phyloP scores from a whole-genome alignment of 1,284 basidiomycete species.

The Sanguinoderma infundibulare region DNA sequence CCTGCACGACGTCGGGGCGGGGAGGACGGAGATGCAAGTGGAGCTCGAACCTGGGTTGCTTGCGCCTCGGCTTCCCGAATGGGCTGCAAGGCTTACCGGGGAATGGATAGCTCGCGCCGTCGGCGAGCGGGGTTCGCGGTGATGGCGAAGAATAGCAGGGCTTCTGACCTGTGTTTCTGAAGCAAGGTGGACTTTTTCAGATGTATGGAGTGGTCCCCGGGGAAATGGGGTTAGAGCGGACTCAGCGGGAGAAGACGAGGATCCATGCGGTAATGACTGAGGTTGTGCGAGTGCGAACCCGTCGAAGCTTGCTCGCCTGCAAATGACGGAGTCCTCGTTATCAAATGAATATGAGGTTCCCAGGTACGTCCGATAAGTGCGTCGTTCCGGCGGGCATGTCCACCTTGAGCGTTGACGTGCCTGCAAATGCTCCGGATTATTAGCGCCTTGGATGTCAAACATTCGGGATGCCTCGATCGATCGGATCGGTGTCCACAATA shows the following conservation, averaged over 20 bases:
- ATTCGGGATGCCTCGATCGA: background rate
- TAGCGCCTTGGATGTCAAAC: too few relatives aligned
- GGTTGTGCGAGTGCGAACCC: background rate
- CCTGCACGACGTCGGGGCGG: background rate
- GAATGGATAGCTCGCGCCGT: background rate
- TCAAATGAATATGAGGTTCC: too few relatives aligned
- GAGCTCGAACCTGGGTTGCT: background rate
- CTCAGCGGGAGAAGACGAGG: background rate
- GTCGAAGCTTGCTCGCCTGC: background rate
- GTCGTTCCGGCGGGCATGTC: too few relatives aligned
- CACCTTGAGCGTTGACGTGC: too few relatives aligned
- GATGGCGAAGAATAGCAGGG: background rate
- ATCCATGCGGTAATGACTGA: background rate
- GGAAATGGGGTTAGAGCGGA: background rate
- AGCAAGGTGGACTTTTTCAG: background rate
- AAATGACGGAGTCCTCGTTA: background rate
- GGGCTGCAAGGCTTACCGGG: background rate
- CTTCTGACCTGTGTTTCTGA: background rate
- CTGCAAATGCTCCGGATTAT: too few relatives aligned
- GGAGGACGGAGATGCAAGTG: background rate
- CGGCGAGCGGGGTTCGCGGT: background rate
- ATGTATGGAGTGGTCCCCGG: background rate
- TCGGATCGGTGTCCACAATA: background rate
- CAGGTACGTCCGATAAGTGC: too few relatives aligned
- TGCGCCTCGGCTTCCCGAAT: background rate